Evolutionary conservation across 352 stramenopile genomes (phyloP).

Genomic region (Globisporangium solare): DNA sequence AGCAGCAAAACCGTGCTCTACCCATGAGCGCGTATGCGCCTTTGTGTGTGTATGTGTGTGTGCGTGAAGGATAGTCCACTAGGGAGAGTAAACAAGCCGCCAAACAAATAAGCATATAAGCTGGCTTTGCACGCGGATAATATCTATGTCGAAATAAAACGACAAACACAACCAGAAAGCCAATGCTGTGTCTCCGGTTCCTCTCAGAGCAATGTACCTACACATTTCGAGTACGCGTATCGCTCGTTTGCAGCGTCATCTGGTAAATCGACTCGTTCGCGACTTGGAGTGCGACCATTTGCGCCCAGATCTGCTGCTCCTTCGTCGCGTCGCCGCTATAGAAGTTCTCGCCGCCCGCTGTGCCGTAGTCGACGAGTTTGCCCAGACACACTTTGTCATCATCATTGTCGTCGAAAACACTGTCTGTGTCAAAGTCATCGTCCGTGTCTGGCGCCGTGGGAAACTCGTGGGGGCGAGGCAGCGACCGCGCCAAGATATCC

Average conservation of each 20-base stretch:
- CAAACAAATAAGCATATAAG: too few species aligned
- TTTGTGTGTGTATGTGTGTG: too few species aligned
- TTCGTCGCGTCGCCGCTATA: not conserved
- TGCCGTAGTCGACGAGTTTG: not conserved
- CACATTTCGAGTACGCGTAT: not conserved
- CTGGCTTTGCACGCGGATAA: too few species aligned
- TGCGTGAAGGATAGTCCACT: too few species aligned
- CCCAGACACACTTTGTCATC: not conserved
- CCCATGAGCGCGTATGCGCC: too few species aligned
- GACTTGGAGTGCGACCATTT: constrained; percentile 8
- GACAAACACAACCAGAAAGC: too few species aligned
- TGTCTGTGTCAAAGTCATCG: not conserved
- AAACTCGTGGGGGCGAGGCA: not conserved
- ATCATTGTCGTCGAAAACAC: not conserved
- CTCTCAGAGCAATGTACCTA: not conserved
- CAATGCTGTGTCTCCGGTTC: too few species aligned
- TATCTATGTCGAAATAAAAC: too few species aligned
- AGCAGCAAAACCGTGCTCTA: too few species aligned
- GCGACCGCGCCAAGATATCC: too few species aligned
- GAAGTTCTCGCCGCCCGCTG: too few species aligned
- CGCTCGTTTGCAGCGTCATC: constrained; percentile 7
- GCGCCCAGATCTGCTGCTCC: constrained; percentile 2
- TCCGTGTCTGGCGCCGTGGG: not conserved
- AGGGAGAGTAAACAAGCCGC: too few species aligned
- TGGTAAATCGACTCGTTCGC: constrained; percentile 9